Evolutionary conservation across 805 yeast species (phyloP), one percentile per base, ranked within the genome.

Genomic region (Myxozyma mucilagina): DNA sequence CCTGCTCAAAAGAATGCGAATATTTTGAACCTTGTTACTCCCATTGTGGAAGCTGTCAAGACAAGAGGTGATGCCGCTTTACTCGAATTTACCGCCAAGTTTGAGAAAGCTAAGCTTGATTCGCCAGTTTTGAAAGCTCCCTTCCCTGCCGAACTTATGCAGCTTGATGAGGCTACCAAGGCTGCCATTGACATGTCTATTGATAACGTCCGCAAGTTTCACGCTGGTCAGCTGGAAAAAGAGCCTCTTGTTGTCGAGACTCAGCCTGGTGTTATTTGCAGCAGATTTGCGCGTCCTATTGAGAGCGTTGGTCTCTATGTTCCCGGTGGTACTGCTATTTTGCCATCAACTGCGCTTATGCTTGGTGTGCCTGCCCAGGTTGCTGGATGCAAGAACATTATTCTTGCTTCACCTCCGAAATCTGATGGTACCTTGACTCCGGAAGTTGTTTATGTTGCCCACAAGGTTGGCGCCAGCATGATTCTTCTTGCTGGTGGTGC

Each of bases 401-500:
- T 92, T 14, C 76, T 94, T 74, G 98, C 99, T 0, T 87, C 97
- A 31, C 99, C 99, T 34, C 99, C 98, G 61, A 85, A 97, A 67
- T 81, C 85, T 57, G 96, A 94, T 66, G 99, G 99, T 48, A 88
- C 84, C 57, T 81, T 94, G 66, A 90, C 97, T 5, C 98, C 99
- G 3, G 99, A 94, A 74, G 97, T 94, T 57, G 97, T 91, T 16
- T 94, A 94, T 70, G 97, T 94, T 57, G 99, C 99, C 20, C 90
- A 90, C 76, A 91, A 91, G 75, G 86, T 94, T 66, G 97, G 97
- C 60, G 98, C 97, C 45, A 81, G 84, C 61, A 83, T 87, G 69
- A 91, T 94, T 71, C 90, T 94, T 9, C 80, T 94, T 69, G 99
- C 99, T 1, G 99, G 99, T 70, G 99, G 99, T 71, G 99, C 99